Conservation (phyloP, 1,139 yeast genomes). For the Hemisphaericaspora subhashii region DNA sequence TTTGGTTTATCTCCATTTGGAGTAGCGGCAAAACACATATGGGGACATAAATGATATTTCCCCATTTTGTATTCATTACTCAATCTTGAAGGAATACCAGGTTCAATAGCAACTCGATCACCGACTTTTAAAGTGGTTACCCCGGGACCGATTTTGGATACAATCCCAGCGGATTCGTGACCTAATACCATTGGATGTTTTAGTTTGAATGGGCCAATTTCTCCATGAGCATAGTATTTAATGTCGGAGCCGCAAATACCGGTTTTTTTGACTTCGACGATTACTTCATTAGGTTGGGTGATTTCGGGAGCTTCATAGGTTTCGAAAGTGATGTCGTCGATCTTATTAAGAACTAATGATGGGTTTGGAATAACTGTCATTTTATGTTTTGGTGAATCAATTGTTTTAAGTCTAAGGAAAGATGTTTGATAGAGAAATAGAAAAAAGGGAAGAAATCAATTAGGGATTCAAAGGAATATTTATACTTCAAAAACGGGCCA, state of each 20-base stretch:
- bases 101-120: conserved; percentile 77
- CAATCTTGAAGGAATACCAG: conserved; percentile 72
- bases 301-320: conserved; percentile 65
- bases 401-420: background rate
- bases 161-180: conserved; percentile 74
- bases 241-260: conserved; percentile 91
- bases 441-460: background rate
- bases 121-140: conserved; percentile 68
- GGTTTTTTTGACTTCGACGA: conserved; percentile 70
- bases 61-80: conserved; percentile 77
- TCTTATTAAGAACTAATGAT: conserved; percentile 65
- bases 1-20: conserved; percentile 52
- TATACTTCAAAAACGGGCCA: too few species aligned
- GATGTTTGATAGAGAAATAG: background rate
- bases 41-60: conserved; percentile 75
- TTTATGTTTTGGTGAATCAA: conserved; percentile 1
- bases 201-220: conserved; percentile 70
- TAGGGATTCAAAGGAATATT: conserved; percentile 1
- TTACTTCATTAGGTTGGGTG: conserved; percentile 64
- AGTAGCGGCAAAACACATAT: conserved; percentile 85
- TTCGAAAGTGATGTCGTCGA: conserved; percentile 65
- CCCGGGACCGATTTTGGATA: conserved; percentile 61
- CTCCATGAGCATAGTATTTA: conserved; percentile 79
- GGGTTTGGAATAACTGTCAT: conserved; percentile 46
- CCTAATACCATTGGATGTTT: conserved; percentile 71